Evolutionary conservation across 345 rosid genomes (phyloP).

Genomic region (Combretum micranthum): DNA sequence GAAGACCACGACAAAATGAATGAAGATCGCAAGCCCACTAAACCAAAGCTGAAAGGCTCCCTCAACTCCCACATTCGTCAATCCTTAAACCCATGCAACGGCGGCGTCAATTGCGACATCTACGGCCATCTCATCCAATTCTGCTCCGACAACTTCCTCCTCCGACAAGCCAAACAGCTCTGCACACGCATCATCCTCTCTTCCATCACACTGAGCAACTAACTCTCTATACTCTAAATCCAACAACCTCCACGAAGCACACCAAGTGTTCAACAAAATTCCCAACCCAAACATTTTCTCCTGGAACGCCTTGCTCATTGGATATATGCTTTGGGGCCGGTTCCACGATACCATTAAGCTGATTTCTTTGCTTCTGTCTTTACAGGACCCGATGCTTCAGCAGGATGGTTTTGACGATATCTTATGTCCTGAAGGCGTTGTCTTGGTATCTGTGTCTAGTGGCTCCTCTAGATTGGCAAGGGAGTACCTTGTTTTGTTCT

Average conservation of each 20-base stretch:
- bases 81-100: background rate
- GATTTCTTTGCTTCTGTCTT: conserved; percentile 34
- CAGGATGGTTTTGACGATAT: conserved; percentile 54
- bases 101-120: conserved; percentile 45
- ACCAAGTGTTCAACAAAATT: conserved; percentile 62
- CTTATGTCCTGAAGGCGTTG: conserved; percentile 55
- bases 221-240: conserved; percentile 44
- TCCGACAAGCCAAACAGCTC: conserved; percentile 67
- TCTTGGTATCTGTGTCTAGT: conserved; percentile 23
- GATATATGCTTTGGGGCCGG: conserved; percentile 45
- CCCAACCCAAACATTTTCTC: conserved; percentile 48
- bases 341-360: conserved; percentile 37
- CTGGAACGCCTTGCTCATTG: conserved; percentile 68
- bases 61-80: too few species aligned
- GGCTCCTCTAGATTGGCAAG: conserved; percentile 35
- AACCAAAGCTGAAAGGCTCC: too few species aligned
- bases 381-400: conserved; percentile 10
- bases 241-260: conserved; percentile 34
- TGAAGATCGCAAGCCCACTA: too few species aligned
- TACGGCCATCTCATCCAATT: conserved; percentile 60
- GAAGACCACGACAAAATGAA: too few species aligned
- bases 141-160: conserved; percentile 41
- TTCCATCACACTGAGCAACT: conserved; percentile 54
- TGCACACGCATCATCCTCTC: conserved; percentile 53
- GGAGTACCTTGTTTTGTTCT: conserved; percentile 53